Conservation (phyloP, 2,329 filamentous ascomycete genomes). For the Paraconiothyrium brasiliense region DNA sequence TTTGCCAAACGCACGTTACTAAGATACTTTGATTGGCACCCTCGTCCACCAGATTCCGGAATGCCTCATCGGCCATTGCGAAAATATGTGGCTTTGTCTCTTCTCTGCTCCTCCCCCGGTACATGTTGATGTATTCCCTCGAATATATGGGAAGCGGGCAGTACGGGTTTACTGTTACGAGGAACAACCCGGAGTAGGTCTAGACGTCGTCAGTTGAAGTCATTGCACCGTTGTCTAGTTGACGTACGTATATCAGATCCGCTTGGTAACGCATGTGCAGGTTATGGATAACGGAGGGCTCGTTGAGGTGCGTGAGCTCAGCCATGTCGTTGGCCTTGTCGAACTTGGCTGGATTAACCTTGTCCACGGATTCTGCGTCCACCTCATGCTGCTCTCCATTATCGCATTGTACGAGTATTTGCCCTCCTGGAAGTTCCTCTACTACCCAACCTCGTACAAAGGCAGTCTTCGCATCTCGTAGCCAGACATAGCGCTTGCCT, state of each 20-base stretch:
- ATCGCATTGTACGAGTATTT: constrained; percentile 88
- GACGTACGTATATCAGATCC: constrained; percentile 82
- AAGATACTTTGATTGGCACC: constrained; percentile 96
- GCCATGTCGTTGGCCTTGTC: constrained; percentile 99
- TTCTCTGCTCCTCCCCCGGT: constrained; percentile 88
- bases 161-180: constrained; percentile 98
- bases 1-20: constrained; percentile 70
- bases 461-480: constrained; percentile 84
- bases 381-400: constrained; percentile 95
- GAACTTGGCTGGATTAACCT: constrained; percentile 99
- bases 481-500: constrained; percentile 97
- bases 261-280: constrained; percentile 93
- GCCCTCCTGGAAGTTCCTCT: constrained; percentile 75
- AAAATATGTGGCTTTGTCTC: constrained; percentile 98
- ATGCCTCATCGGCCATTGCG: constrained; percentile 96
- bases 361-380: constrained; percentile 88
- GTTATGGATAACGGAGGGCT: constrained; percentile 97
- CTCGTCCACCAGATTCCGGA: constrained; percentile 93
- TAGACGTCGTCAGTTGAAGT: constrained; percentile 47
- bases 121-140: constrained; percentile 98
- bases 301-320: constrained; percentile 95
- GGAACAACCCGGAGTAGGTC: constrained; percentile 95
- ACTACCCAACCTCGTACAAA: constrained; percentile 95
- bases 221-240: not conserved
- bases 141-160: constrained; percentile 93